Percentiles rank a stretch among this genome's conserved stretches.
Evolutionary conservation across 257 asterid species (phyloP).

Genomic region (Linderniella brevidens): DNA sequence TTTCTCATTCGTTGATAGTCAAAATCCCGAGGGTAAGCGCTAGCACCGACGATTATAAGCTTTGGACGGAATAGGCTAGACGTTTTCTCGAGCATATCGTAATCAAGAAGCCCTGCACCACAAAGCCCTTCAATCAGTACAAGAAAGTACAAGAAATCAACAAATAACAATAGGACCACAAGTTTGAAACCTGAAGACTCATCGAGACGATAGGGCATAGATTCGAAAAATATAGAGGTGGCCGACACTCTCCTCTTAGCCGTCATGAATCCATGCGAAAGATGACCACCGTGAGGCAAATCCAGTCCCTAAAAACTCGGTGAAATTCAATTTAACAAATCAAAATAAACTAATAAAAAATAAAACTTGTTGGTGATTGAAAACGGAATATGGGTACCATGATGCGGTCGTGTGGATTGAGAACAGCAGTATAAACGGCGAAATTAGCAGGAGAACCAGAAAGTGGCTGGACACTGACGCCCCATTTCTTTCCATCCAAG

Average conservation of each 20-base stretch:
- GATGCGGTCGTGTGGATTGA: conserved; percentile 78
- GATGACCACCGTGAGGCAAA: conserved; percentile 94
- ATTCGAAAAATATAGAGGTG: conserved; percentile 86
- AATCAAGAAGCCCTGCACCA: conserved; percentile 71
- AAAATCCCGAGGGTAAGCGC: conserved; percentile 93
- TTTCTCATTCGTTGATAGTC: conserved; percentile 82
- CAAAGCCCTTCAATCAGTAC: conserved; percentile 6
- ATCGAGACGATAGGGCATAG: conserved; percentile 88
- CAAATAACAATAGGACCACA: neutral
- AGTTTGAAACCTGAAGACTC: conserved; percentile 58
- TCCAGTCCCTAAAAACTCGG: conserved; percentile 57
- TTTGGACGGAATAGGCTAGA: conserved; percentile 82
- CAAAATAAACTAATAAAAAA: too few species aligned
- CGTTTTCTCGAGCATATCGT: conserved; percentile 86
- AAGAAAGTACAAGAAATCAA: neutral
- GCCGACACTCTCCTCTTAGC: conserved; percentile 84
- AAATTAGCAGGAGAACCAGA: conserved; percentile 99
- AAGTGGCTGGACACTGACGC: conserved; percentile 85
- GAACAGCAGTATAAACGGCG: conserved; percentile 82
- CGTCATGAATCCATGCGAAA: conserved; percentile 97
- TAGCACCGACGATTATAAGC: conserved; percentile 89
- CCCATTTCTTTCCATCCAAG: conserved; percentile 66
- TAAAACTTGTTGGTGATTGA: neutral
- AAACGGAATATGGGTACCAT: conserved; percentile 33
- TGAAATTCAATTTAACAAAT: neutral